Evolutionary conservation across 371 early-diverging fungal species (phyloP).

Genomic region (Mortierella sp.): DNA sequence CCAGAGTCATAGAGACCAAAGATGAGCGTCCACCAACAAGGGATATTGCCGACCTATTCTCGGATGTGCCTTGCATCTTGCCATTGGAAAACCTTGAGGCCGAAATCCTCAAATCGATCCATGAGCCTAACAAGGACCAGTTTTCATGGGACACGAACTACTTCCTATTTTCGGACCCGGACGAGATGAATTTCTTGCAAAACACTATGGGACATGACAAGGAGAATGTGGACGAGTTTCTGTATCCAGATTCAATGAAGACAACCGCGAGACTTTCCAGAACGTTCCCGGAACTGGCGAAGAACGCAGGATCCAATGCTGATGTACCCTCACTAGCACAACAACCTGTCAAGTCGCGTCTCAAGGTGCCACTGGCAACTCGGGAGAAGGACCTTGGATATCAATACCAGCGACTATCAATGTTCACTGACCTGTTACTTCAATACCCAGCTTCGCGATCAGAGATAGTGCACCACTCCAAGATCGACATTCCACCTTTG

Average conservation of each 20-base stretch:
- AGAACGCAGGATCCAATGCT: background rate
- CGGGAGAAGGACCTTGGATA: conserved; percentile 79
- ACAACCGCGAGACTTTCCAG: background rate
- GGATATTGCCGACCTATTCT: conserved; percentile 62
- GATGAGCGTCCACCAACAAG: conserved; percentile 55
- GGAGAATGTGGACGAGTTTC: conserved; percentile 50
- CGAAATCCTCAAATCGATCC: conserved; percentile 58
- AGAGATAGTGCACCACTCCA: conserved; percentile 76
- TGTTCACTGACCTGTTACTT: conserved; percentile 71
- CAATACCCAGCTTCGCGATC: conserved; percentile 77
- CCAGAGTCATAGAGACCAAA: conserved; percentile 56
- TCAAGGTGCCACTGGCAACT: conserved; percentile 61
- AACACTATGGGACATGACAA: conserved; percentile 46
- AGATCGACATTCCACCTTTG: conserved; percentile 79
- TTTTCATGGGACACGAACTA: conserved; percentile 76
- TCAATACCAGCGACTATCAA: conserved; percentile 69
- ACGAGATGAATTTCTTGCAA: conserved; percentile 71
- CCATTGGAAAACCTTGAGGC: conserved; percentile 65
- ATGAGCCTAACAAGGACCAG: conserved; percentile 55
- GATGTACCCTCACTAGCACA: conserved; percentile 32
- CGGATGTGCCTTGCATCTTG: conserved; percentile 61
- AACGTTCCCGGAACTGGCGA: no score
- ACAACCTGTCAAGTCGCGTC: conserved; percentile 42
- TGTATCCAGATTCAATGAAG: conserved; percentile 44
- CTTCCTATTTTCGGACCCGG: conserved; percentile 69